Conservation (phyloP, 2,329 filamentous ascomycete genomes). For the Ophiocordyceps robertsii region DNA sequence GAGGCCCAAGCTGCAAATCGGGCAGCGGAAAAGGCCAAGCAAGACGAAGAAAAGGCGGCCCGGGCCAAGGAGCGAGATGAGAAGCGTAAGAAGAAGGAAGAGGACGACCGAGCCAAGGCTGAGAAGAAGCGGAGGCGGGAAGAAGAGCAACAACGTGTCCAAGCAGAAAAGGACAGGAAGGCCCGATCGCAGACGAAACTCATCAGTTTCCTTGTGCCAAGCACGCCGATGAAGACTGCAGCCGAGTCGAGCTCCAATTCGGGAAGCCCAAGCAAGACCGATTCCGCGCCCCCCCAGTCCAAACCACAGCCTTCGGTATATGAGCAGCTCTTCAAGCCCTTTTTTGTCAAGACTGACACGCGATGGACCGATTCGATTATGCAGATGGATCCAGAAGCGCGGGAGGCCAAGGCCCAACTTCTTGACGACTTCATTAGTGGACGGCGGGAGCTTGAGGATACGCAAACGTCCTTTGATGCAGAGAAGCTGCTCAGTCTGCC, state of each 20-base stretch:
- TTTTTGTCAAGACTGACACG: constrained; percentile 64
- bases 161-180: constrained; percentile 34
- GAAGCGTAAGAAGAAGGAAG: constrained; percentile 26
- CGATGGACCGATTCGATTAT: constrained; percentile 50
- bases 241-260: constrained; percentile 15
- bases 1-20: constrained; percentile 22
- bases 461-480: constrained; percentile 27
- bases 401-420: constrained; percentile 32
- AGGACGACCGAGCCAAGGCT: constrained; percentile 24
- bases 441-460: constrained; percentile 20
- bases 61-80: constrained; percentile 24
- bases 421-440: constrained; percentile 39
- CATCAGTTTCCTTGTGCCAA: constrained; percentile 29
- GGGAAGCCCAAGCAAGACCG: constrained; percentile 14
- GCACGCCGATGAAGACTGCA: constrained; percentile 27
- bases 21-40: constrained; percentile 20
- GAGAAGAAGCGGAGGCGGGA: constrained; percentile 37
- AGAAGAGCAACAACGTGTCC: constrained; percentile 23
- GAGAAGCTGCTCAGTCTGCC: constrained; percentile 32
- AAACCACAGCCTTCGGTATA: constrained; percentile 36
- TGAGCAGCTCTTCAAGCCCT: constrained; percentile 62
- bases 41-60: constrained; percentile 24
- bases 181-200: constrained; percentile 33
- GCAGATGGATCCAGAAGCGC: constrained; percentile 43
- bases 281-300: constrained; percentile 5